These are phyloP conservation scores for Aspergillus hancockii DNA, from an alignment of 495 filamentous ascomycete species.

Conservation along the genomic window DNA sequence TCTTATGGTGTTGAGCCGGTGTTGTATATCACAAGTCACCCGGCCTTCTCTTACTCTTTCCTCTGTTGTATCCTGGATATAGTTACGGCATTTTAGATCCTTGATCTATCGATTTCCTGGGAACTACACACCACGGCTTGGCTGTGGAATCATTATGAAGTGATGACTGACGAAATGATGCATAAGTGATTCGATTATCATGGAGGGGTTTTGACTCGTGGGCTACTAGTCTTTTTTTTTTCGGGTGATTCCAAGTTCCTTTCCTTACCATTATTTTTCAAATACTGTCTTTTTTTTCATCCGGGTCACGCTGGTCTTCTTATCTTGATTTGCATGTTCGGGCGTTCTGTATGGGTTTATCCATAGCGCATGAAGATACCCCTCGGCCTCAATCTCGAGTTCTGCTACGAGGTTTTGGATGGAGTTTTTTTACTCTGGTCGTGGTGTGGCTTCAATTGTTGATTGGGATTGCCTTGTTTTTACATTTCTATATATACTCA, in stretches of 20 bases:
- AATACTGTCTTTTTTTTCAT: background rate
- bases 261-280: conserved; percentile 19
- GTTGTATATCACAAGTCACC: conserved; percentile 17
- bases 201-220: conserved; percentile 24
- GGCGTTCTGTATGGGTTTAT: conserved; percentile 36
- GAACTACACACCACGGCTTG: conserved; percentile 17
- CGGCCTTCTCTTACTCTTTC: conserved; percentile 4
- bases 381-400: conserved; percentile 43
- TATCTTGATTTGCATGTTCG: conserved; percentile 33
- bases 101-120: conserved; percentile 19
- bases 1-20: conserved; percentile 14
- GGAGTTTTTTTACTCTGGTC: conserved; percentile 28
- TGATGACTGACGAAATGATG: conserved; percentile 49
- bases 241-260: conserved; percentile 22
- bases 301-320: conserved; percentile 10
- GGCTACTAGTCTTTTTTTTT: conserved; percentile 21
- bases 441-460: conserved; percentile 29
- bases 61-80: conserved; percentile 15
- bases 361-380: conserved; percentile 44
- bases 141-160: conserved; percentile 34
- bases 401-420: conserved; percentile 39
- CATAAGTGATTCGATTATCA: conserved; percentile 27
- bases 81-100: conserved; percentile 23
- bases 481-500: conserved; percentile 5
- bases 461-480: conserved; percentile 15